These are phyloP conservation scores for Cubamyces lactineus DNA, from an alignment of 768 basidiomycete genomes.

Conservation along the genomic window DNA sequence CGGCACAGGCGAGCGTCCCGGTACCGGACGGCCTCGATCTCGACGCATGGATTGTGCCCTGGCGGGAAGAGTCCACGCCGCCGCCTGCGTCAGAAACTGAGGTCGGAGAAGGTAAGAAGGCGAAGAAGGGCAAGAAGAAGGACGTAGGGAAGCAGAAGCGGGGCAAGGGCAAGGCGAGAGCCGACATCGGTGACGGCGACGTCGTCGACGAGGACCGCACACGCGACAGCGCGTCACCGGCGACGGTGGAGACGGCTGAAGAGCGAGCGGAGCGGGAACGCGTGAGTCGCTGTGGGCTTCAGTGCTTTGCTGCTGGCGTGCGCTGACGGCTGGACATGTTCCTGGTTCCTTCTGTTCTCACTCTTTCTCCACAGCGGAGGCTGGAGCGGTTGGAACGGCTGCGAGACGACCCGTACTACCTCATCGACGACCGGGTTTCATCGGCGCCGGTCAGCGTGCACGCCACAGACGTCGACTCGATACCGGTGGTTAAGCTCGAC, in stretches of 20 bases:
- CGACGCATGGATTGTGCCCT: conserved; percentile 82
- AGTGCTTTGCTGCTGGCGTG: neutral
- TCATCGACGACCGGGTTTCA: conserved; percentile 63
- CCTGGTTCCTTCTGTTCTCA: neutral
- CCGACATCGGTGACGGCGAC: conserved; percentile 39
- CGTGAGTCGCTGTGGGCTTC: conserved; percentile 43
- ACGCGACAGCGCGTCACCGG: conserved; percentile 41
- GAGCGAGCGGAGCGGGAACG: conserved; percentile 62
- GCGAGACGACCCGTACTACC: conserved; percentile 91
- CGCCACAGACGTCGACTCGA: conserved; percentile 78
- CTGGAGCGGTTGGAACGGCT: conserved; percentile 75
- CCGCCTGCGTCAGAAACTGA: conserved; percentile 37
- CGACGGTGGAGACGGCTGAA: conserved; percentile 56
- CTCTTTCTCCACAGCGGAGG: conserved; percentile 53
- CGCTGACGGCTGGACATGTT: neutral
- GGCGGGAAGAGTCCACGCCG: conserved; percentile 38
- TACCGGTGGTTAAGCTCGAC: conserved; percentile 88
- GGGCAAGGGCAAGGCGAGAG: conserved; percentile 50
- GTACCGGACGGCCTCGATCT: conserved; percentile 87
- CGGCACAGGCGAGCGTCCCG: conserved; percentile 81
- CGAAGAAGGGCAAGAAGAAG: conserved; percentile 43
- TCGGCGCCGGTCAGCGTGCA: conserved; percentile 31
- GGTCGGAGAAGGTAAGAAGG: conserved; percentile 44
- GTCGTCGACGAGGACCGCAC: conserved; percentile 38
- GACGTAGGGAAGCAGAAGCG: conserved; percentile 37